These are phyloP conservation scores for Cornus suecica DNA, from an alignment of 148 eudicot genomes.

Conservation along the genomic window DNA sequence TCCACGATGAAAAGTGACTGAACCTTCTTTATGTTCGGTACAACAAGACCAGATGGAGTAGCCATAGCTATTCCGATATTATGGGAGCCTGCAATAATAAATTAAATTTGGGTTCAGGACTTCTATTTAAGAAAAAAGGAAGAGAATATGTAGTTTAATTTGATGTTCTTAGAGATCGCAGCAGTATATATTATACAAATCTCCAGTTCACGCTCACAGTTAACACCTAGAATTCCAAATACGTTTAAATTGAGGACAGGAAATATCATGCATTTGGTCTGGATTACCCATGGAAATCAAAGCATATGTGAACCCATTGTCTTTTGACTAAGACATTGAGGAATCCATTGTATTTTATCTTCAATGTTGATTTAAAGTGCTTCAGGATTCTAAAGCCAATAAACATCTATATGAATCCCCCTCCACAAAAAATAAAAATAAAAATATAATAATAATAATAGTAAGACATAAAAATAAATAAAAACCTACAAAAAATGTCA, in stretches of 20 bases:
- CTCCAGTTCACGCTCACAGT: neutral
- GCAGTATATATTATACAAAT: neutral
- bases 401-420: neutral
- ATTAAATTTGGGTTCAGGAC: neutral
- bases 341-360: too few relatives aligned
- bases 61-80: constrained; percentile 99
- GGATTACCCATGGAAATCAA: neutral
- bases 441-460: neutral
- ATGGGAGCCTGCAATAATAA: constrained; percentile 59
- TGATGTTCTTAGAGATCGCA: neutral
- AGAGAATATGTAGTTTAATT: too few relatives aligned
- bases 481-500: neutral
- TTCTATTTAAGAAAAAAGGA: neutral
- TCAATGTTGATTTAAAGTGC: too few relatives aligned
- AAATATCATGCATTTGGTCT: neutral
- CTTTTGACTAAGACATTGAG: neutral
- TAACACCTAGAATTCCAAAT: neutral
- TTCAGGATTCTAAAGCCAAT: too few relatives aligned
- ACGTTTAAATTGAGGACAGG: neutral
- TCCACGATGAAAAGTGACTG: constrained; percentile 81
- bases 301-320: neutral
- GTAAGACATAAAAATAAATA: too few relatives aligned
- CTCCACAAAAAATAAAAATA: too few relatives aligned
- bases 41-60: constrained; percentile 86
- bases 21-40: constrained; percentile 89